Percentiles rank a stretch among this genome's conserved stretches.
phyloP scores from a whole-genome alignment of 768 basidiomycete genomes.

The Amanita phalloides region DNA sequence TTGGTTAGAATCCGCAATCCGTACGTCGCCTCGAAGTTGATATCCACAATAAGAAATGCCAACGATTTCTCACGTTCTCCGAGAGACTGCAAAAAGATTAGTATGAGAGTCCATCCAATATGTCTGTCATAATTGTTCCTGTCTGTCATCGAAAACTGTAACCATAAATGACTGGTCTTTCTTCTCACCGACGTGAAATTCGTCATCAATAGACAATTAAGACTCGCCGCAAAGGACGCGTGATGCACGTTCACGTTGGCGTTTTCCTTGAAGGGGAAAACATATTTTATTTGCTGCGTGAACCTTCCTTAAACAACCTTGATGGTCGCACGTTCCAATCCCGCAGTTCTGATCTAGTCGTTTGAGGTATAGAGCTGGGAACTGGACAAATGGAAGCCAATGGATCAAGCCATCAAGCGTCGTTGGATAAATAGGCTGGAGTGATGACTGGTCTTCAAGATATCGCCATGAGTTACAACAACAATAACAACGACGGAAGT shows the following conservation, averaged over 20 bases:
- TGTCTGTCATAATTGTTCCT: neutral
- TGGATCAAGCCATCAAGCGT: neutral
- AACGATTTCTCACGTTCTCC: neutral
- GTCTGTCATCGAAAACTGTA: neutral
- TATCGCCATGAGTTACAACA: neutral
- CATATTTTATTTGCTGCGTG: neutral
- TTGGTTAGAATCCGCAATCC: no score
- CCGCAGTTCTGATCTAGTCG: neutral
- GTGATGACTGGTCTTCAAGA: neutral
- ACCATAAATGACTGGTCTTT: neutral
- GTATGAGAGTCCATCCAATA: neutral
- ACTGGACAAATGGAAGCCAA: neutral
- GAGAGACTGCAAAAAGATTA: neutral
- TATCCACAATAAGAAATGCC: no score
- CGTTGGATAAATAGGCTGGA: constrained; percentile 2
- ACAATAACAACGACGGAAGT: neutral
- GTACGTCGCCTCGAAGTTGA: no score
- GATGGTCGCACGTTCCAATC: neutral
- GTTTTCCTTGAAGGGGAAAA: neutral
- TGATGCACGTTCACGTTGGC: neutral
- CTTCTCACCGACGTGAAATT: neutral
- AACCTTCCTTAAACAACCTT: neutral
- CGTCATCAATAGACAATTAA: neutral
- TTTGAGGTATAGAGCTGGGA: no score
- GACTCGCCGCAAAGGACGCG: neutral